These are phyloP conservation scores for Tuber aestivum DNA, from an alignment of 495 filamentous ascomycete species.

Conservation along the genomic window DNA sequence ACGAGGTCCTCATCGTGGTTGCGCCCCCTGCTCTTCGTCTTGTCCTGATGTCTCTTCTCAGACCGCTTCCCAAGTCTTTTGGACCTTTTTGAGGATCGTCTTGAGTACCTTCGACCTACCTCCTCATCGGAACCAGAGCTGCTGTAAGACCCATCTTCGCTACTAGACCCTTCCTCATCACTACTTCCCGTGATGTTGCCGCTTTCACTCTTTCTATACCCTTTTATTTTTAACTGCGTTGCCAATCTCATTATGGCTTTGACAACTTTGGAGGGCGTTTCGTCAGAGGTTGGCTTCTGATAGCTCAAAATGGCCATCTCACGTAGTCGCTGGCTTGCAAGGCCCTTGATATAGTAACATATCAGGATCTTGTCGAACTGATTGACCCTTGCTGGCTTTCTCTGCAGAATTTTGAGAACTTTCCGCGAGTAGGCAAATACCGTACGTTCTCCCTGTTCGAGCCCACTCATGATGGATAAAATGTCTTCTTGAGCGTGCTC, in stretches of 20 bases:
- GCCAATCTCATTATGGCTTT: background rate
- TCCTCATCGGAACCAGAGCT: no score
- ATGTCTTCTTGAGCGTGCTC: no score
- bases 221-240: background rate
- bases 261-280: background rate
- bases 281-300: background rate
- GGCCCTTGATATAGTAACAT: background rate
- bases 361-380: background rate
- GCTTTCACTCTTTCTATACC: background rate
- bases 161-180: no score
- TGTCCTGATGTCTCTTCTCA: no score
- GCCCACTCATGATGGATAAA: no score
- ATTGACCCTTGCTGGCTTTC: background rate
- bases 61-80: no score
- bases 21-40: no score
- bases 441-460: background rate
- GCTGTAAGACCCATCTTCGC: no score
- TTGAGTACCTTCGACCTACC: no score
- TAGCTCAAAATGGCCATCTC: background rate
- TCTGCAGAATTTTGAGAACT: background rate
- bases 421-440: background rate
- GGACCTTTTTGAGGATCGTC: no score
- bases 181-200: no score
- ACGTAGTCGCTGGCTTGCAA: background rate
- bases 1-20: no score